phyloP scores from a whole-genome alignment of 1,139 yeast genomes.

The Blastobotrys capitulatus region DNA sequence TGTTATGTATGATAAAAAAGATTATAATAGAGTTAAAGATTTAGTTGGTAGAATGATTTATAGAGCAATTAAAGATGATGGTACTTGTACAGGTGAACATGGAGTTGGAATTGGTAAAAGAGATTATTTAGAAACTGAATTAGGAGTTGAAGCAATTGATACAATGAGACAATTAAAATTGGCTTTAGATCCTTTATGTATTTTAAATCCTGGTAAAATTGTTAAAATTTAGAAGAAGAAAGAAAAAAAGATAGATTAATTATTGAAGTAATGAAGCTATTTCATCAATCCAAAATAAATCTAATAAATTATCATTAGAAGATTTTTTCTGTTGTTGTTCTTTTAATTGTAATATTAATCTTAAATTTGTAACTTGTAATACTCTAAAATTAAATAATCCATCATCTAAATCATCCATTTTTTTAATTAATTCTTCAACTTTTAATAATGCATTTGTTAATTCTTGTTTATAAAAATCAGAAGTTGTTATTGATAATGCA shows the following conservation, averaged over 20 bases:
- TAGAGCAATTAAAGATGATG: slow-evolving; percentile 60
- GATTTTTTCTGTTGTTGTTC: not conserved
- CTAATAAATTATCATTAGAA: not conserved
- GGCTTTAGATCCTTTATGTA: slow-evolving; percentile 62
- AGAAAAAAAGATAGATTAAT: not conserved
- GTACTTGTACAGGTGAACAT: slow-evolving; percentile 87
- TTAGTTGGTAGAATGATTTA: slow-evolving; percentile 63
- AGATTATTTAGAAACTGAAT: slow-evolving; percentile 56
- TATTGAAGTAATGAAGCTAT: not conserved
- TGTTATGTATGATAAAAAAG: slow-evolving; percentile 47
- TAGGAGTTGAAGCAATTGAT: slow-evolving; percentile 60
- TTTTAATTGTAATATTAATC: not conserved
- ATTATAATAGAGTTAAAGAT: slow-evolving; percentile 37
- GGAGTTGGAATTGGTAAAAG: slow-evolving; percentile 80
- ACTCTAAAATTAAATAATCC: slow-evolving; percentile 2
- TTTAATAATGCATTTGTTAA: not conserved
- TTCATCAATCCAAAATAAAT: too few relatives aligned
- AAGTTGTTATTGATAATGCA: not conserved
- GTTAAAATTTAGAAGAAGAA: slow-evolving; percentile 2
- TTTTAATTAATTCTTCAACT: not conserved
- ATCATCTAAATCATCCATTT: not conserved
- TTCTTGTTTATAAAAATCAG: not conserved
- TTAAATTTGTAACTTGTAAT: not conserved
- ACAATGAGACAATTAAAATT: slow-evolving; percentile 68
- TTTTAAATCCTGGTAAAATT: slow-evolving; percentile 75